phyloP scores from a whole-genome alignment of 2,329 filamentous ascomycete genomes.

The Helicocarpus griseus region DNA sequence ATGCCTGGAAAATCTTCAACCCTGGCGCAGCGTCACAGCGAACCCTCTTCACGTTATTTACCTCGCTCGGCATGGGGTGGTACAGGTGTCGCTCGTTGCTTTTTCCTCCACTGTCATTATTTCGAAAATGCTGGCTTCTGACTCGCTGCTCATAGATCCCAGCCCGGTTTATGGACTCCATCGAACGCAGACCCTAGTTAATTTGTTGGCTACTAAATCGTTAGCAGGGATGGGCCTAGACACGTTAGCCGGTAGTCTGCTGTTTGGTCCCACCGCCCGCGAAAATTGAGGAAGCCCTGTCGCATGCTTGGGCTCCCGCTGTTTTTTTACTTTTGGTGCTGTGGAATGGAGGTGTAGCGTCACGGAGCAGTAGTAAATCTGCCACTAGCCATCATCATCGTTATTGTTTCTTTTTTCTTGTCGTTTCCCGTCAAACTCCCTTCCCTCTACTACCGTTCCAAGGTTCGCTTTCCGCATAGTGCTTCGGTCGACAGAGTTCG shows the following conservation, averaged over 20 bases:
- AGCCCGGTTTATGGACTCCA: neutral
- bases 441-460: neutral
- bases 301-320: constrained; percentile 4
- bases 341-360: constrained; percentile 1
- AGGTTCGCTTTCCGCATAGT: neutral
- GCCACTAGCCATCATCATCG: constrained; percentile 2
- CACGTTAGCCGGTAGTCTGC: constrained; percentile 2
- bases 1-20: neutral
- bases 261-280: constrained; percentile 4
- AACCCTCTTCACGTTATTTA: neutral
- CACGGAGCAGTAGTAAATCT: constrained; percentile 1
- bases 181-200: neutral
- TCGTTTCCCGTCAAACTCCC: neutral
- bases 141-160: neutral
- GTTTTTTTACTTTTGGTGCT: neutral
- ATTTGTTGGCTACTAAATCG: neutral
- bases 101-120: constrained; percentile 1
- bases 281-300: constrained; percentile 5
- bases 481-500: neutral
- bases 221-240: constrained; percentile 1
- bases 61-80: neutral
- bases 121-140: neutral
- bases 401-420: neutral
- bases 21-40: neutral
- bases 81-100: constrained; percentile 1